Conservation (phyloP, 495 filamentous ascomycete species). For the Aspergillus funiculosus region DNA sequence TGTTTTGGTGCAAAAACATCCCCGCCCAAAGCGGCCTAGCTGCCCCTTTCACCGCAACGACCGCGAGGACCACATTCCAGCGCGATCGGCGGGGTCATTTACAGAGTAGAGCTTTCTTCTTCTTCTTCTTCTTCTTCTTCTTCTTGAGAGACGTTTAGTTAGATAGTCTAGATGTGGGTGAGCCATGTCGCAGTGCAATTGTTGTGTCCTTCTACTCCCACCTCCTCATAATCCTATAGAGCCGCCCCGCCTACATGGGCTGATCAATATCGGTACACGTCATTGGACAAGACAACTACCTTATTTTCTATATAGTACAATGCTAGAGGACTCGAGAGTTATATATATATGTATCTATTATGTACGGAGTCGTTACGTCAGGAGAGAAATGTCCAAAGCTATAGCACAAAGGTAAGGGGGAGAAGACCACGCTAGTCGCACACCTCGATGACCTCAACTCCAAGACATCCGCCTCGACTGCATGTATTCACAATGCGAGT, state of each 20-base stretch:
- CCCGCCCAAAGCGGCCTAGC: slow-evolving; percentile 17
- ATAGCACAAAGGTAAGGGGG: too few relatives aligned
- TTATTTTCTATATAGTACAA: too few relatives aligned
- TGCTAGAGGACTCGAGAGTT: neutral
- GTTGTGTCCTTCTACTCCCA: neutral
- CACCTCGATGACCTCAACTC: too few relatives aligned
- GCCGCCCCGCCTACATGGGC: slow-evolving; percentile 8
- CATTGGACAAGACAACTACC: neutral
- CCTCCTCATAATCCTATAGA: neutral
- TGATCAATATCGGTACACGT: slow-evolving; percentile 8
- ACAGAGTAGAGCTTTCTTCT: neutral
- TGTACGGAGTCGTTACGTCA: neutral
- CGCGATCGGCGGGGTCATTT: neutral
- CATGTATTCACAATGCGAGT: too few relatives aligned
- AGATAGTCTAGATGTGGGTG: neutral
- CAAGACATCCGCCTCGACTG: too few relatives aligned
- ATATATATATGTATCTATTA: neutral
- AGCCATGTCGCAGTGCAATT: neutral
- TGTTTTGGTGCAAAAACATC: slow-evolving; percentile 6
- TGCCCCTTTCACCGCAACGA: slow-evolving; percentile 12
- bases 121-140: too few relatives aligned
- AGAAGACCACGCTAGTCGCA: too few relatives aligned
- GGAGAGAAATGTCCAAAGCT: too few relatives aligned
- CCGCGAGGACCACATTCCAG: slow-evolving; percentile 1
- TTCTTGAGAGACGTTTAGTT: too few relatives aligned